Evolutionary conservation across 2,329 filamentous ascomycete genomes (phyloP).

Genomic region (Phyllosticta citribraziliensis): DNA sequence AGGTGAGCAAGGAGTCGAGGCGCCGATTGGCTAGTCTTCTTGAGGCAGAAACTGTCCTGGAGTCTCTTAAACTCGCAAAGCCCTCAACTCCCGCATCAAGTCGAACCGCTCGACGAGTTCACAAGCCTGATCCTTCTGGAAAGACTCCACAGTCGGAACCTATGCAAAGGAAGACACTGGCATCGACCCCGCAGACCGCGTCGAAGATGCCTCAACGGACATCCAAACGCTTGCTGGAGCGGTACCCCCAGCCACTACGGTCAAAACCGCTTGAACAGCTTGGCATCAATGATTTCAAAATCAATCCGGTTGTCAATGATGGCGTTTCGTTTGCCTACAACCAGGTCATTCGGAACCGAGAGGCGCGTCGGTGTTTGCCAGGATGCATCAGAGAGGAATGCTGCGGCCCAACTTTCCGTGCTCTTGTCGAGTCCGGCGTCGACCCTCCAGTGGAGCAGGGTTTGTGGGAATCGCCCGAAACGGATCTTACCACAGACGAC

Average conservation of each 20-base stretch:
- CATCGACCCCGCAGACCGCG: not conserved
- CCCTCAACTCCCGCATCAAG: not conserved
- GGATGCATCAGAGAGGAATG: constrained; percentile 69
- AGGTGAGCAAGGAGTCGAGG: constrained; percentile 1
- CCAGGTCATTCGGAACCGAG: constrained; percentile 62
- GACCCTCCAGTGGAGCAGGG: not conserved
- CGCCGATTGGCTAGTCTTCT: constrained; percentile 5
- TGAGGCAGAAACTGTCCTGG: not conserved
- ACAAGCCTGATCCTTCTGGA: not conserved
- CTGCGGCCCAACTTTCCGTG: constrained; percentile 62
- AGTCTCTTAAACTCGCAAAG: not conserved
- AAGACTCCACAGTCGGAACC: not conserved
- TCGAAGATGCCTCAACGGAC: not conserved
- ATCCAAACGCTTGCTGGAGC: not conserved
- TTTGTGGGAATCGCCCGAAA: constrained; percentile 5
- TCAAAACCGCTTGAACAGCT: constrained; percentile 48
- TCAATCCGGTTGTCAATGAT: constrained; percentile 64
- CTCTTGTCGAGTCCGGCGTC: constrained; percentile 43
- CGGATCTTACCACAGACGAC: constrained; percentile 26
- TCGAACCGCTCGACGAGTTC: not conserved
- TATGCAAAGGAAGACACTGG: not conserved
- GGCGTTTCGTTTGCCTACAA: constrained; percentile 63
- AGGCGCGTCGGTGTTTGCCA: constrained; percentile 58
- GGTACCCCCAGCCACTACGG: constrained; percentile 38
- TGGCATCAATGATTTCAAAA: constrained; percentile 63